These are phyloP conservation scores for Phytophthora idaei DNA, from an alignment of 352 stramenopile species.

Conservation along the genomic window DNA sequence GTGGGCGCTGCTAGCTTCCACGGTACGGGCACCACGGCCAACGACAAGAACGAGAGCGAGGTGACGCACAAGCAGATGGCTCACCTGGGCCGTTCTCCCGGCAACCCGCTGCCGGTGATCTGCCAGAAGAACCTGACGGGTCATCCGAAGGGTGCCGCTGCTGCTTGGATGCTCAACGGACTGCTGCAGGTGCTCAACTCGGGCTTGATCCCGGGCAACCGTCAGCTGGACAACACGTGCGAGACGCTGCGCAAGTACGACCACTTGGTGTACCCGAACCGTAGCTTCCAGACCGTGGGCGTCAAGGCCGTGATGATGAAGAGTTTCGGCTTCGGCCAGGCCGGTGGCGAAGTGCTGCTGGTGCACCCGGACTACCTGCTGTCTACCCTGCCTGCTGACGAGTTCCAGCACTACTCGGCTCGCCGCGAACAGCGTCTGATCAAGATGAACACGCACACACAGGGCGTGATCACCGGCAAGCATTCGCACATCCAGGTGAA, in stretches of 20 bases:
- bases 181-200: conserved; percentile 82
- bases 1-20: conserved; percentile 84
- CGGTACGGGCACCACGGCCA: conserved; percentile 85
- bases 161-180: conserved; percentile 87
- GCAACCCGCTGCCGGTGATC: conserved; percentile 79
- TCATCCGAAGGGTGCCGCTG: conserved; percentile 82
- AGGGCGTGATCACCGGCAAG: conserved; percentile 82
- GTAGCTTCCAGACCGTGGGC: conserved; percentile 76
- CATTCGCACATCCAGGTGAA: conserved; percentile 82
- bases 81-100: conserved; percentile 72
- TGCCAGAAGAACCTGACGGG: conserved; percentile 87
- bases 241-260: conserved; percentile 73
- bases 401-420: conserved; percentile 68
- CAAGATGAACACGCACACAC: conserved; percentile 78
- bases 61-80: conserved; percentile 87
- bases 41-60: conserved; percentile 90
- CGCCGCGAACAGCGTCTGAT: conserved; percentile 65
- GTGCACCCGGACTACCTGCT: conserved; percentile 59
- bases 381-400: conserved; percentile 24
- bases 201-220: conserved; percentile 80
- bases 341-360: conserved; percentile 72
- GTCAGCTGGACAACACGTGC: conserved; percentile 85
- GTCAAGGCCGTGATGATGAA: conserved; percentile 86
- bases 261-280: conserved; percentile 83
- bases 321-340: conserved; percentile 88